These are phyloP conservation scores for Bretziella fagacearum DNA, from an alignment of 2,329 filamentous ascomycete species.

Conservation along the genomic window DNA sequence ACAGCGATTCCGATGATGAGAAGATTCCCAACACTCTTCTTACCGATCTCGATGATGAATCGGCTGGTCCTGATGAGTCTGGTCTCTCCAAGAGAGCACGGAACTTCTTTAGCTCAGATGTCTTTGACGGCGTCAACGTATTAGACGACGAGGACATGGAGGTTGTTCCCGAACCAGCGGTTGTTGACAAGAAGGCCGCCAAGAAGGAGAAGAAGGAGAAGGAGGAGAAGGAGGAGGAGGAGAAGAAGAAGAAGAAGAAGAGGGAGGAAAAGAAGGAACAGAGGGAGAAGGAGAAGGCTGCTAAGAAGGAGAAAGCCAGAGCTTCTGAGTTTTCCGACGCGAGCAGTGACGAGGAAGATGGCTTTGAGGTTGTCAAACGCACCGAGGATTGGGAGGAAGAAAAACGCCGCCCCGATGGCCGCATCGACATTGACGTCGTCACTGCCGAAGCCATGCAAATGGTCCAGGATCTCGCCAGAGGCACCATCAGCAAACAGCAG, in stretches of 20 bases:
- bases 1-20: constrained; percentile 21
- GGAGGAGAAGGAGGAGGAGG: constrained; percentile 17
- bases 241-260: constrained; percentile 13
- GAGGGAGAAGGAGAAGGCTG: constrained; percentile 3
- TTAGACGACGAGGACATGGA: constrained; percentile 27
- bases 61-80: constrained; percentile 13
- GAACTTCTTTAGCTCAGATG: constrained; percentile 85
- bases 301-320: constrained; percentile 1
- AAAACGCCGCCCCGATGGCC: constrained; percentile 45
- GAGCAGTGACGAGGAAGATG: constrained; percentile 18
- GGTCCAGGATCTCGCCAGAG: constrained; percentile 77
- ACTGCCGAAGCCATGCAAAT: constrained; percentile 99
- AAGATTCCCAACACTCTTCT: constrained; percentile 21
- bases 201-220: constrained; percentile 21
- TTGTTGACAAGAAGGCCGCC: constrained; percentile 20
- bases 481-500: constrained; percentile 62
- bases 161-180: constrained; percentile 6
- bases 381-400: constrained; percentile 51
- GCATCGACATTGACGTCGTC: constrained; percentile 84
- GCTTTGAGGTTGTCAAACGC: constrained; percentile 45
- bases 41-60: constrained; percentile 29
- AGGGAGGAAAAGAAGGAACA: constrained; percentile 12
- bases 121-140: constrained; percentile 61
- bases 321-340: constrained; percentile 15
- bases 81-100: constrained; percentile 66